These are phyloP conservation scores for Aquanectria penicillioides DNA, from an alignment of 2,329 filamentous ascomycete species.

Conservation along the genomic window DNA sequence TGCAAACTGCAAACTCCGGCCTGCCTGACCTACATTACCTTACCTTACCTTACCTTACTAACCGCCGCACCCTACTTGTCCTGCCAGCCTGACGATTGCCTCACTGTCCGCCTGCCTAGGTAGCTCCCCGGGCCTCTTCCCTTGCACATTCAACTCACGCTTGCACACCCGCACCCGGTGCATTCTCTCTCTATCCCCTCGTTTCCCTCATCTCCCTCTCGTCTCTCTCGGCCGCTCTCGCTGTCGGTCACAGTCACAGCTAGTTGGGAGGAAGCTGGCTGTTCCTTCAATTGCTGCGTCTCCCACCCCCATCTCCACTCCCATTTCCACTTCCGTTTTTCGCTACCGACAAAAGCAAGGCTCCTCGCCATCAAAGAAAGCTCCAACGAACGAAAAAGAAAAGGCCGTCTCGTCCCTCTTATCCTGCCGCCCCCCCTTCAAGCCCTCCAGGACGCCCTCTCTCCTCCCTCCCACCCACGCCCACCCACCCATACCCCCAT, in stretches of 20 bases:
- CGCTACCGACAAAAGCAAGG: conserved; percentile 8
- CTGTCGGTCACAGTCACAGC: no score
- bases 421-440: background rate
- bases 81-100: conserved; percentile 1
- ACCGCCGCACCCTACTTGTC: no score
- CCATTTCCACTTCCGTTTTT: conserved; percentile 1
- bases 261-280: no score
- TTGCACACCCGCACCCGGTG: no score
- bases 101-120: background rate
- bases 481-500: conserved; percentile 7
- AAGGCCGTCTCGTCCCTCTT: conserved; percentile 8
- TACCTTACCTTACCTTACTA: no score
- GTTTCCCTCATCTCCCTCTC: no score
- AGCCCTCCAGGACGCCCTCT: background rate
- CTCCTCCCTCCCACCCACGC: conserved; percentile 6
- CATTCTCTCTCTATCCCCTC: no score
- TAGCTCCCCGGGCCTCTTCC: conserved; percentile 1
- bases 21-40: no score
- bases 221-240: no score
- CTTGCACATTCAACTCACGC: background rate
- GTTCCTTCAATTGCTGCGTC: conserved; percentile 8
- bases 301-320: conserved; percentile 18
- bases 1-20: no score
- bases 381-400: conserved; percentile 11
- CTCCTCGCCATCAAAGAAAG: conserved; percentile 1